Base-by-base conservation (phyloP, 139 green algal genomes). In the Tetraselmis striata region DNA sequence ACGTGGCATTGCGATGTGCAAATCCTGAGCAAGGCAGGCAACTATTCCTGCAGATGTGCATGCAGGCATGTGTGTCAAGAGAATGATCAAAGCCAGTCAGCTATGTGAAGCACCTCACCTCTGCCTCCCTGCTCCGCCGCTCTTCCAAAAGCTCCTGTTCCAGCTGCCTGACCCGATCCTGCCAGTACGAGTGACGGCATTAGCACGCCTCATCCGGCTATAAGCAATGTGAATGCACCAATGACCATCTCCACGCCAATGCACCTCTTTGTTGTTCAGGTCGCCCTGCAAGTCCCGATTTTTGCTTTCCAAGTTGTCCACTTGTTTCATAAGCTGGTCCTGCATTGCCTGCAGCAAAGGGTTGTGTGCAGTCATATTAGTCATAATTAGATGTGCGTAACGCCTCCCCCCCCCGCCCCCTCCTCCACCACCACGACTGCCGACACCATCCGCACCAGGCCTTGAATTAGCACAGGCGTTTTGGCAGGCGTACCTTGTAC, bases 241-340 rank as follows among this genome's bases (percentile, higher is more conserved):
- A n/a, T n/a, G n/a, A n/a, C n/a, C n/a, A n/a, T n/a, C n/a, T n/a
- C n/a, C 74, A 29, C 22, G 2, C 26, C 11, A 18, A 28, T 28
- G 26, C 74, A 31, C 31, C 28, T 91, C 84, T 58, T 87, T 87
- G 23, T 84, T 67, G 26, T 85, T 79, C 0, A 88, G 27, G 0
- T 81, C 30, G 24, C 83, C 79, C 23, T 80, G 79, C 29, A 90
- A 59, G 2, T 79, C 29, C 75, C 30, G 31, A 1, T 78, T 89
- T 1, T 90, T 78, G 2, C 31, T 23, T 31, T 91, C 83, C 32
- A 89, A 75, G 0, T 90, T 82, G 0, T 80, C 58, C 5, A 90
- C 29, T 75, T 86, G 85, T 30, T 87, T 89, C 23, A 87, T 58
- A 32, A 89, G 30, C 30, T 88, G 82, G 32, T 90, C 83, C 79